Base-by-base conservation (phyloP, 169 alveolate genomes). In the Cryptosporidium ubiquitum region DNA sequence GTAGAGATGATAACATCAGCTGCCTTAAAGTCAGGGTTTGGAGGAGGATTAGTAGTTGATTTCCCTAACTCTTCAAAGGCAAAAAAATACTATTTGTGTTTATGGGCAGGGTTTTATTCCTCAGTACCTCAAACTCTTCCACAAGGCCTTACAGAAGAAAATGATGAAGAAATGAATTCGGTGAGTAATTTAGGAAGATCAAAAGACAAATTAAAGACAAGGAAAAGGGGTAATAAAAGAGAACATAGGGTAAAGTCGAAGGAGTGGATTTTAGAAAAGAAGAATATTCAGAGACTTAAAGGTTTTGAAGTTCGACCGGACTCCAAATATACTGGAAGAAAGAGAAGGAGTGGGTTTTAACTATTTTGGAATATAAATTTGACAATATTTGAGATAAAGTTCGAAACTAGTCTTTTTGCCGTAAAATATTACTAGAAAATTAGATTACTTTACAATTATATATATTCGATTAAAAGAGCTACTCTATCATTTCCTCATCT, bases 41-140 rank as follows among this genome's bases (percentile, higher is more conserved):
- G 97, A 31, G 99, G 99, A 0, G 99, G 99, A 42, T 94, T 98
- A 31, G 96, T 98, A 39, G 98, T 98, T 26, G 99, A 98, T 89
- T 97, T 94, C 84, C 99, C 99, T 5, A 95, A 98, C 89, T 96
- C 99, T 51, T 92, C 98, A 20, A 98, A 96, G 94, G 98, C 99
- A 6, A 98, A 98, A 92, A 98, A 98, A 95, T 96, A 96, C 84
- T 97, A 95, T 73, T 94, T 97, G 18, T 97, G 97, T 85, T 91
- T 97, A 61, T 96, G 97, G 96, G 97, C 98, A 42, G 98, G 98
- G 39, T 95, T 94, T 29, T 31, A 79, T 18, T 58, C 92, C 35
- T 93, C 47, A 64, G 85, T 35, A 70, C 96, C 69, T 89, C 95
- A 39, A 68, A 93, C 64, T 31, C 84, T 70, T 16, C 92, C 84